Conservation (phyloP, 2,329 filamentous ascomycete species). For the Paraphoma sp. region DNA sequence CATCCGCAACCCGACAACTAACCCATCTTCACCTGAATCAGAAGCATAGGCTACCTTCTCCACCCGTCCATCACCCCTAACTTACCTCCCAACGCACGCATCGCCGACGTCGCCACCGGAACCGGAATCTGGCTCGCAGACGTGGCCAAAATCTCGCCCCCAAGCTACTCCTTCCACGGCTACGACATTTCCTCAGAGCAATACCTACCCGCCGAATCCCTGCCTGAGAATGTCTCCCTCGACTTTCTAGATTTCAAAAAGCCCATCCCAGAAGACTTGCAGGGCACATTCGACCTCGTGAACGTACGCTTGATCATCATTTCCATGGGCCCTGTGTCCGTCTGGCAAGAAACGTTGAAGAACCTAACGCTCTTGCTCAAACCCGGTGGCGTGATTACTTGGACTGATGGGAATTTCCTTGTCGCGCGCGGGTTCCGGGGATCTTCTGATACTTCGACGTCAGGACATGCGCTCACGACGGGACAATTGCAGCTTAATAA, state of each 20-base stretch:
- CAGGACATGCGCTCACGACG: conserved; percentile 26
- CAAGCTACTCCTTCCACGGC: conserved; percentile 31
- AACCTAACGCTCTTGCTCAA: conserved; percentile 37
- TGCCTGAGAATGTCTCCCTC: conserved; percentile 32
- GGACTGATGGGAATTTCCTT: conserved; percentile 41
- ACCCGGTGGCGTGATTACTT: conserved; percentile 34
- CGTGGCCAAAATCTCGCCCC: conserved; percentile 21
- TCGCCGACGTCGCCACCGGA: conserved; percentile 40
- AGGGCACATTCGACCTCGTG: conserved; percentile 37
- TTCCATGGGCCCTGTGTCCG: conserved; percentile 25
- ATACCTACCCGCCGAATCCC: conserved; percentile 20
- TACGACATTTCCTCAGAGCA: conserved; percentile 37
- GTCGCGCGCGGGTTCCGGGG: conserved; percentile 31
- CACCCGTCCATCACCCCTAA: conserved; percentile 24
- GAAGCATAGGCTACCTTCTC: conserved; percentile 35
- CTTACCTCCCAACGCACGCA: conserved; percentile 28
- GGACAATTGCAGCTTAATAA: conserved; percentile 29
- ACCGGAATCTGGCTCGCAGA: conserved; percentile 41
- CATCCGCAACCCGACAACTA: neutral
- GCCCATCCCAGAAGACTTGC: conserved; percentile 31
- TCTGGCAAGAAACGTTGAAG: conserved; percentile 28
- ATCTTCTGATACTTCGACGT: conserved; percentile 2
- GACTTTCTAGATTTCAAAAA: conserved; percentile 33
- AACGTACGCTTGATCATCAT: conserved; percentile 40
- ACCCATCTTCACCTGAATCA: neutral